Evolutionary conservation across 2,329 filamentous ascomycete species (phyloP), one percentile per base, ranked within the genome.

Genomic region (Juglanconis sp.): DNA sequence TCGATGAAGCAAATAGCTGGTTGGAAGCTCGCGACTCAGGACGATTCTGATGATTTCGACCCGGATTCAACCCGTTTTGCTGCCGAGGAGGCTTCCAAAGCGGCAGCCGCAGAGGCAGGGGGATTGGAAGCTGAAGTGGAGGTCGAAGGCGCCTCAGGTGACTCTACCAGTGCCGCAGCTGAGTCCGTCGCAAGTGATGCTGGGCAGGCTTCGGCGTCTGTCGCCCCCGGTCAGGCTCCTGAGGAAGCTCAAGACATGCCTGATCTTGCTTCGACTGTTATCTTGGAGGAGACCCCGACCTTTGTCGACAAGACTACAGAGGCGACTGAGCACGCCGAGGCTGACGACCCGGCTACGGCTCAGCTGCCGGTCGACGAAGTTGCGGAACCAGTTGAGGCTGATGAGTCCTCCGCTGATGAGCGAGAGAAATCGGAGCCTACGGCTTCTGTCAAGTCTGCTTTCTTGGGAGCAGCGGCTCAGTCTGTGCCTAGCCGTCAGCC

Each of bases 1-100:
- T 83, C 88, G 47, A 79, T 99, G 36, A 96, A 95, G 81, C 87
- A 93, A 65, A 89, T 95, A 60, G 90, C 89, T 7, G 82, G 82
- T 62, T 96, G 89, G 88, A 98, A 98, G 77, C 84, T 96, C 46
- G 80, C 82, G 42, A 87, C 90, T 7, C 77, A 81, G 40, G 94
- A 98, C 71, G 77, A 82, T 2, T 88, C 85, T 11, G 87, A 95
- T 55, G 87, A 96, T 71, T 98, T 96, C 68, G 87, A 89, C 52
- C 86, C 84, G 50, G 87, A 87, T 54, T 77, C 77, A 15, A 83
- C 89, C 68, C 83, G 86, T 54, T 76, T 81, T 9, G 82, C 84
- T 24, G 85, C 80, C 6, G 80, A 82, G 48, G 77, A 68, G 8
- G 73, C 69, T 5, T 71, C 71, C 53, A 63, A 58, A 9, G 64